Percentiles rank a stretch among this genome's conserved stretches.
Evolutionary conservation across 2,329 filamentous ascomycete species (phyloP).

Genomic region (Penicillium aurantiogriseum): DNA sequence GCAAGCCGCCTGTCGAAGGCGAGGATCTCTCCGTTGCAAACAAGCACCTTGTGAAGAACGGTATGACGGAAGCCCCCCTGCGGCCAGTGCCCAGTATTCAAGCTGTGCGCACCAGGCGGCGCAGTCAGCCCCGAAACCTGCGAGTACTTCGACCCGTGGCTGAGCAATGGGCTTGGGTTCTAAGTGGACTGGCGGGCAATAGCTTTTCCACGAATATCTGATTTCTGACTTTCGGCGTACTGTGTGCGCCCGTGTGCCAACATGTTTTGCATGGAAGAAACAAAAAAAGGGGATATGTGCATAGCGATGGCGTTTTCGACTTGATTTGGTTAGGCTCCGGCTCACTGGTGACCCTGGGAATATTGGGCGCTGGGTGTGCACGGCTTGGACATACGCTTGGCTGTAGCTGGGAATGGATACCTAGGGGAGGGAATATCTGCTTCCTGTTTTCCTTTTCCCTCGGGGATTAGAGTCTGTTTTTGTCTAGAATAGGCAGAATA

Average conservation of each 20-base stretch:
- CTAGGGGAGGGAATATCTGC: not conserved
- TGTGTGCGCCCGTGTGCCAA: conserved; percentile 15
- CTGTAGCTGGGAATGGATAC: conserved; percentile 1
- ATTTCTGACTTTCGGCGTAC: conserved; percentile 8
- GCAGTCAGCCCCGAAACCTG: conserved; percentile 88
- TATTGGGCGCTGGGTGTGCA: conserved; percentile 2
- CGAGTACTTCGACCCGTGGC: conserved; percentile 86
- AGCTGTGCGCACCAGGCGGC: conserved; percentile 85
- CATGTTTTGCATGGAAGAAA: conserved; percentile 24
- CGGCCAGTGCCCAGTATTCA: conserved; percentile 87
- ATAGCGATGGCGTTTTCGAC: conserved; percentile 41
- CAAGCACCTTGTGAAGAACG: conserved; percentile 57
- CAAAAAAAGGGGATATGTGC: conserved; percentile 28
- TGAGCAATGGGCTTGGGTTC: conserved; percentile 49
- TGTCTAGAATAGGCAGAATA: conserved; percentile 4
- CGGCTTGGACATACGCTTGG: conserved; percentile 10
- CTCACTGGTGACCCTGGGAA: not conserved
- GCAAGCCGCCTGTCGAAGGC: conserved; percentile 31
- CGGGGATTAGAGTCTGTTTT: not conserved
- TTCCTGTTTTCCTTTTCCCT: not conserved
- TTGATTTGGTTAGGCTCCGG: conserved; percentile 12
- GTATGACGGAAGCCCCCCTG: conserved; percentile 88
- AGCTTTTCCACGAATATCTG: not conserved
- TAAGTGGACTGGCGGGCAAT: conserved; percentile 16
- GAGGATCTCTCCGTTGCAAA: conserved; percentile 39